phyloP scores from a whole-genome alignment of 495 filamentous ascomycete genomes.

The Staphylotrichum longicolle region DNA sequence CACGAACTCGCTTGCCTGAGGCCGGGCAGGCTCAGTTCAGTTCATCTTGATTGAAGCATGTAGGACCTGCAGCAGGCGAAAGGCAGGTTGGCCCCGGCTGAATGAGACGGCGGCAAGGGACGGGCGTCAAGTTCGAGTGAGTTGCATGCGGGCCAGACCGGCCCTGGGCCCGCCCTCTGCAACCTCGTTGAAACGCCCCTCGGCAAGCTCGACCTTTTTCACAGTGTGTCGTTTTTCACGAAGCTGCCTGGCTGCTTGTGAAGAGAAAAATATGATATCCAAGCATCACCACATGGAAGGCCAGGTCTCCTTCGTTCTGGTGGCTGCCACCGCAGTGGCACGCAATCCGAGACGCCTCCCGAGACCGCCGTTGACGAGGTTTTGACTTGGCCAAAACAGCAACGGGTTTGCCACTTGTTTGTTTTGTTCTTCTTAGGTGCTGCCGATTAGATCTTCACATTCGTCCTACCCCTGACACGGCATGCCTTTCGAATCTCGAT shows the following conservation, averaged over 20 bases:
- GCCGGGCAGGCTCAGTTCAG: background rate
- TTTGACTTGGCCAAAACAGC: background rate
- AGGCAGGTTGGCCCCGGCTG: background rate
- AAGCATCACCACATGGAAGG: background rate
- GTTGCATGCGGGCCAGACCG: conserved; percentile 9
- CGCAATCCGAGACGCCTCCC: background rate
- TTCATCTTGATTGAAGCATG: conserved; percentile 1
- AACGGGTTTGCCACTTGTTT: background rate
- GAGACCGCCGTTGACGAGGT: background rate
- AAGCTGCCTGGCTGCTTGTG: background rate
- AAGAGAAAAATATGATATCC: background rate
- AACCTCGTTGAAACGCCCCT: conserved; percentile 9
- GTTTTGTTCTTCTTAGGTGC: background rate
- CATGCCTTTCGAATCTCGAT: background rate
- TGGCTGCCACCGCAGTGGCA: background rate
- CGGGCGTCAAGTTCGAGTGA: conserved; percentile 9
- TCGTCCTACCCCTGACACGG: background rate
- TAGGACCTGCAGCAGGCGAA: conserved; percentile 13
- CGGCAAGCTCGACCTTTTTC: background rate
- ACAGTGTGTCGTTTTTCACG: background rate
- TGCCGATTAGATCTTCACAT: background rate
- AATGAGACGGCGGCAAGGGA: conserved; percentile 17
- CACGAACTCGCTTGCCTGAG: background rate
- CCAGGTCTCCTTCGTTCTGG: no score
- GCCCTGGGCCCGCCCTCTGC: conserved; percentile 1